Conservation (phyloP, 169 alveolate species). For the Plasmodium gonderi region DNA sequence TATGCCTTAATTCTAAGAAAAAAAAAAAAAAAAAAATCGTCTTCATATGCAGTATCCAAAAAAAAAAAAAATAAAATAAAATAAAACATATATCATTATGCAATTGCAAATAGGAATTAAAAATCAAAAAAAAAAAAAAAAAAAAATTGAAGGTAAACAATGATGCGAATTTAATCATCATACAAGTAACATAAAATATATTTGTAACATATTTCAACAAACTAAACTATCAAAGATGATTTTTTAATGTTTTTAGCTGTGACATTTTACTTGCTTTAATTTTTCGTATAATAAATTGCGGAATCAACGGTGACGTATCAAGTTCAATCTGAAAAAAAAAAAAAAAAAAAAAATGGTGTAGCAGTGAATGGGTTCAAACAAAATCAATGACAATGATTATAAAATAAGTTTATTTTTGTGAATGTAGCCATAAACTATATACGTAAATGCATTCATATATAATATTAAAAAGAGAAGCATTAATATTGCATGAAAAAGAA, state of each 20-base stretch:
- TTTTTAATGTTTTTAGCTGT: neutral
- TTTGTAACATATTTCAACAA: neutral
- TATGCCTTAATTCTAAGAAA: neutral
- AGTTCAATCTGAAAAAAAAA: constrained; percentile 8
- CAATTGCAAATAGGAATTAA: neutral
- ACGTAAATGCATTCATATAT: neutral
- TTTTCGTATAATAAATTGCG: constrained; percentile 36
- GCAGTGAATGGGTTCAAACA: neutral
- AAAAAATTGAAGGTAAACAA: neutral
- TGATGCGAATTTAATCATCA: neutral
- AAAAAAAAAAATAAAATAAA: constrained; percentile 11
- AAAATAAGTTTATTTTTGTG: neutral
- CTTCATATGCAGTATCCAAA: neutral
- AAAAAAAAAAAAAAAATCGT: neutral
- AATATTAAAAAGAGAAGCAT: neutral
- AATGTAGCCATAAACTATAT: neutral
- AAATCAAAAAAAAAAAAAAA: neutral
- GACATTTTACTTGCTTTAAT: constrained; percentile 38
- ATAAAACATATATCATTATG: neutral
- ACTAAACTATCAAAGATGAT: neutral
- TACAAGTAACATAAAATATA: neutral
- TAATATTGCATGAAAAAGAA: neutral
- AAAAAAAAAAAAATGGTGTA: neutral
- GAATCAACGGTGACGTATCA: constrained; percentile 43
- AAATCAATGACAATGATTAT: neutral